phyloP scores from a whole-genome alignment of 257 asterid species.

The Catharanthus roseus region DNA sequence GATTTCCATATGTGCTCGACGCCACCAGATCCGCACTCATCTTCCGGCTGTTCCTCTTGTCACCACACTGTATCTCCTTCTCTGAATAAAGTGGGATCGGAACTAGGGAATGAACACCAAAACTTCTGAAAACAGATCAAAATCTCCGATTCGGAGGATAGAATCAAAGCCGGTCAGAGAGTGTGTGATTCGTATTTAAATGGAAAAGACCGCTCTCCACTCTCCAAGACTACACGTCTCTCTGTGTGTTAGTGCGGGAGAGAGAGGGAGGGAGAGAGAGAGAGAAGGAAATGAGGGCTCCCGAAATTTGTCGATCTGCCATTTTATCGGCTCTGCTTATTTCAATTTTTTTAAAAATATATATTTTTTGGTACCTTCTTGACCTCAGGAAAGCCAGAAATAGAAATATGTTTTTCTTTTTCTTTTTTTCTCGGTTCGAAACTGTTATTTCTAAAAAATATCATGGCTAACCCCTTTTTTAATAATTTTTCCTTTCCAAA shows the following conservation, averaged over 20 bases:
- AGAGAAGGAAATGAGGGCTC: slow-evolving; percentile 7
- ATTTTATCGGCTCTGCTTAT: slow-evolving; percentile 8
- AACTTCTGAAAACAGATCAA: slow-evolving; percentile 1
- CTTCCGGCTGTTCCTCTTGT: slow-evolving; percentile 15
- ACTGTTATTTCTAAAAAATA: no score
- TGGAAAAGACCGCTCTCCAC: slow-evolving; percentile 18
- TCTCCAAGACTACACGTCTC: neutral
- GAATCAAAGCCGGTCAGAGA: slow-evolving; percentile 3
- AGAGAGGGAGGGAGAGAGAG: slow-evolving; percentile 2
- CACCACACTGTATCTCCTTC: neutral
- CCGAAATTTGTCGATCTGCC: slow-evolving; percentile 28
- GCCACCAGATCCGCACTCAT: slow-evolving; percentile 92
- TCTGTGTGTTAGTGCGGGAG: neutral
- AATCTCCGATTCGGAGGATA: neutral
- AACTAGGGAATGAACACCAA: neutral
- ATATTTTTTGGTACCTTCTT: slow-evolving; percentile 1
- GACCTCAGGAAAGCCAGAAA: no score
- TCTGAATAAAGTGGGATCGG: neutral
- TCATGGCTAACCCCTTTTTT: no score
- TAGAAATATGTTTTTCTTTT: no score
- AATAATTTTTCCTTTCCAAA: no score
- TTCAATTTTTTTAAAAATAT: neutral
- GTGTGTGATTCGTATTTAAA: slow-evolving; percentile 10
- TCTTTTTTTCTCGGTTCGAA: no score
- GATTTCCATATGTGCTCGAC: slow-evolving; percentile 66